Conservation (phyloP, 73 alveolate genomes). For the Paramecium biaurelia region DNA sequence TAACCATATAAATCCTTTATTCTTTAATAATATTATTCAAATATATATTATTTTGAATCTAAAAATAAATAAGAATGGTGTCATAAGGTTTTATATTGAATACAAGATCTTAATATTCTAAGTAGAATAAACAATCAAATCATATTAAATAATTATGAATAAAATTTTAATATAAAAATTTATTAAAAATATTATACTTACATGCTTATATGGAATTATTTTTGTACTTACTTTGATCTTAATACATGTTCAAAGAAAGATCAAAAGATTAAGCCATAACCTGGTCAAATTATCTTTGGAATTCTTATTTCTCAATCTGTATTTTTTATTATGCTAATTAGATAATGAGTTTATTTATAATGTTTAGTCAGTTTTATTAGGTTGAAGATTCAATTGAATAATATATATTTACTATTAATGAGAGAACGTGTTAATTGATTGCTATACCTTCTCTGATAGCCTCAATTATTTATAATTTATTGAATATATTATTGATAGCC, state of each 20-base stretch:
- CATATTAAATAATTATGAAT: not conserved
- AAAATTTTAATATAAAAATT: not conserved
- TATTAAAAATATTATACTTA: not conserved
- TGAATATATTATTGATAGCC: not conserved
- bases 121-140: not conserved
- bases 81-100: too few species aligned
- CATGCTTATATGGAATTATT: not conserved
- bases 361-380: not conserved
- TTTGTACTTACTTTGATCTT: not conserved
- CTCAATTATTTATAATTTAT: not conserved
- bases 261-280: not conserved
- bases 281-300: not conserved
- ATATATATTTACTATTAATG: not conserved
- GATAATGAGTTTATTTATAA: not conserved
- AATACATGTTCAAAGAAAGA: not conserved
- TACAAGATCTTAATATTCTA: too few species aligned
- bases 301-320: not conserved
- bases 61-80: too few species aligned
- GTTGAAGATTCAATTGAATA: not conserved
- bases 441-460: not conserved
- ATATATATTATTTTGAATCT: too few species aligned
- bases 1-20: not conserved
- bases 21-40: not conserved
- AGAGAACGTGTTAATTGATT: not conserved
- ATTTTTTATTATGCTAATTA: not conserved